Percentiles rank a stretch among this genome's conserved stretches.
Conservation (phyloP, 495 filamentous ascomycete genomes). For the Pyrenula aspistea region DNA sequence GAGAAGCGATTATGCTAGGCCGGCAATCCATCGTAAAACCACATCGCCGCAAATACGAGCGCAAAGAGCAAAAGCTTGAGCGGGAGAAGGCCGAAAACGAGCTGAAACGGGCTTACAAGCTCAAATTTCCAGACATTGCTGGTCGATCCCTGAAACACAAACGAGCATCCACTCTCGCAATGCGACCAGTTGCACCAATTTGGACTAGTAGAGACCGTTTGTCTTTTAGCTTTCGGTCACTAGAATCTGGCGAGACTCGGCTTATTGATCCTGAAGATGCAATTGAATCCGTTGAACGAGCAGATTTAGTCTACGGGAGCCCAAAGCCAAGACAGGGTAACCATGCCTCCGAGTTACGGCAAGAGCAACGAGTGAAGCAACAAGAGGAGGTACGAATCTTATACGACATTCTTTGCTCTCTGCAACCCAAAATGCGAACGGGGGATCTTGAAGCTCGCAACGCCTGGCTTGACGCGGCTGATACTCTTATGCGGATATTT, state of each 20-base stretch:
- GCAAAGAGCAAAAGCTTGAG: slow-evolving; percentile 6
- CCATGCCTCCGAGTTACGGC: neutral
- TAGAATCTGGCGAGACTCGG: neutral
- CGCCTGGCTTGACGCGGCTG: slow-evolving; percentile 65
- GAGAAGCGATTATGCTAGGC: slow-evolving; percentile 56
- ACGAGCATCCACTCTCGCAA: neutral
- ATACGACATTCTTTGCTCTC: neutral
- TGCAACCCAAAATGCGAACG: slow-evolving; percentile 25
- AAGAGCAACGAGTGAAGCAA: neutral
- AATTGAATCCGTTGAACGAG: neutral
- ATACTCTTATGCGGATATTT: slow-evolving; percentile 69
- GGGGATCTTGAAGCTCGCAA: slow-evolving; percentile 40
- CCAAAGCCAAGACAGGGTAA: too few species aligned
- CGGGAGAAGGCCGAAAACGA: slow-evolving; percentile 20
- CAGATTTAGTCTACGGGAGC: neutral
- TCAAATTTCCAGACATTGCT: neutral
- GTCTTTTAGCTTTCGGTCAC: neutral
- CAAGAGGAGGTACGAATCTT: neutral
- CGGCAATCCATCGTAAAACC: slow-evolving; percentile 13
- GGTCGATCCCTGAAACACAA: neutral
- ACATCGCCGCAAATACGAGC: neutral
- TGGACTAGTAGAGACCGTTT: neutral
- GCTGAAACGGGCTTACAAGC: slow-evolving; percentile 3
- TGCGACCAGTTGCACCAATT: neutral
- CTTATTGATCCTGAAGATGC: neutral